Conservation (phyloP, 2,329 filamentous ascomycete genomes). For the Verticillium longisporum region DNA sequence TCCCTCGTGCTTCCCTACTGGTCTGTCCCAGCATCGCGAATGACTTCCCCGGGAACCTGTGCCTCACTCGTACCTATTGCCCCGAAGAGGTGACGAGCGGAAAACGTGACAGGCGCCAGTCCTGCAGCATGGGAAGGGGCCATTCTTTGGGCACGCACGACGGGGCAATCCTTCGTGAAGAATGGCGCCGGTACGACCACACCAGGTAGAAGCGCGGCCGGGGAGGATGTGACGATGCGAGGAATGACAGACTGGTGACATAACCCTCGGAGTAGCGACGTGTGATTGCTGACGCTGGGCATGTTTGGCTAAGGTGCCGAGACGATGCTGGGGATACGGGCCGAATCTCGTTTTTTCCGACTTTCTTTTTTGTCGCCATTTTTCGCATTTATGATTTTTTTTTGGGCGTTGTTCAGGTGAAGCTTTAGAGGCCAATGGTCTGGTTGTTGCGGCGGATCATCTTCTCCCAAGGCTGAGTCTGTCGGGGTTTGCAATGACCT, state of each 20-base stretch:
- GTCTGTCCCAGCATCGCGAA: too few relatives aligned
- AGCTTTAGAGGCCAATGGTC: constrained; percentile 7
- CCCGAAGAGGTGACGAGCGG: background rate
- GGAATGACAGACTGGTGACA: background rate
- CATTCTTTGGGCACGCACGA: background rate
- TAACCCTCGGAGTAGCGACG: background rate
- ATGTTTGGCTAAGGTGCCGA: background rate
- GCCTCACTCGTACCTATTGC: background rate
- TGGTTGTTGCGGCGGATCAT: constrained; percentile 26
- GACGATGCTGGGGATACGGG: background rate
- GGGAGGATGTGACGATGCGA: background rate
- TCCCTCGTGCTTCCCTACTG: background rate
- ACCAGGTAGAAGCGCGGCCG: background rate
- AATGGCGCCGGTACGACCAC: background rate
- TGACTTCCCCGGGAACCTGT: background rate
- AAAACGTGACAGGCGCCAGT: background rate
- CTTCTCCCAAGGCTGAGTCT: constrained; percentile 26
- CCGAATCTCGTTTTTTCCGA: background rate
- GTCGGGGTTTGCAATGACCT: constrained; percentile 30
- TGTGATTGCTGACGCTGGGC: background rate
- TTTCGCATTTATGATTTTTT: background rate
- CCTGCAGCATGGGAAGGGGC: background rate
- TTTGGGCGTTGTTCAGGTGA: background rate
- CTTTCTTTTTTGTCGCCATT: background rate
- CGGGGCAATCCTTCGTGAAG: background rate